These are phyloP conservation scores for Alternaria sp. DNA, from an alignment of 2,329 filamentous ascomycete genomes.

Conservation along the genomic window DNA sequence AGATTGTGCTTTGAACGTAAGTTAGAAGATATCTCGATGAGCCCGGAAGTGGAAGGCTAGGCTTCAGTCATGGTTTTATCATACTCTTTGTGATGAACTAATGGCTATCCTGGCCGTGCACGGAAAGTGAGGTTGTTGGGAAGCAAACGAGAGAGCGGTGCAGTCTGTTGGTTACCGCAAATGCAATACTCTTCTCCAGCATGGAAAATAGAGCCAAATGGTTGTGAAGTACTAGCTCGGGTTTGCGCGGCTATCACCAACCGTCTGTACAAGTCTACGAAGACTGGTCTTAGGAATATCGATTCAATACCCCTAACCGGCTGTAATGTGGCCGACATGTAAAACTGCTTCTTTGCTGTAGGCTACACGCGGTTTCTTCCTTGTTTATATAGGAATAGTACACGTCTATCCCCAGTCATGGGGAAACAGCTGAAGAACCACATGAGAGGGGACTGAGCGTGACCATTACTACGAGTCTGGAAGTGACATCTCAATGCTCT, in stretches of 20 bases:
- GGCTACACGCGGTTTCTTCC: background rate
- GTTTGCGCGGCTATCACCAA: background rate
- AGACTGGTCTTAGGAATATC: background rate
- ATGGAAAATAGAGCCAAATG: background rate
- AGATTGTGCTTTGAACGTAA: background rate
- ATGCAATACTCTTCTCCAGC: background rate
- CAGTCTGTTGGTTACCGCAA: background rate
- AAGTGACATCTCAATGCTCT: background rate
- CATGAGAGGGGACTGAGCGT: background rate
- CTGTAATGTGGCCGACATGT: background rate
- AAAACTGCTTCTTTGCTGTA: background rate
- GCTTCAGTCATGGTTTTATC: background rate
- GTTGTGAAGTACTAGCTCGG: background rate
- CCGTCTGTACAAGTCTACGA: background rate
- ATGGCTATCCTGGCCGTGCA: background rate
- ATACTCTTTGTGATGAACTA: background rate
- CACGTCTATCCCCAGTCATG: background rate
- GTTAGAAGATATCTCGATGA: background rate
- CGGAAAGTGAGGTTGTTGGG: background rate
- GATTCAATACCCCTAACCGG: background rate
- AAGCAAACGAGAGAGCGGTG: background rate
- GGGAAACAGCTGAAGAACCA: background rate
- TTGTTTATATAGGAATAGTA: background rate
- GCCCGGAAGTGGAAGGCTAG: background rate
- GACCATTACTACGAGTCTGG: background rate